phyloP scores from a whole-genome alignment of 192 early-diverging fungal species.

The Podila clonocystis region DNA sequence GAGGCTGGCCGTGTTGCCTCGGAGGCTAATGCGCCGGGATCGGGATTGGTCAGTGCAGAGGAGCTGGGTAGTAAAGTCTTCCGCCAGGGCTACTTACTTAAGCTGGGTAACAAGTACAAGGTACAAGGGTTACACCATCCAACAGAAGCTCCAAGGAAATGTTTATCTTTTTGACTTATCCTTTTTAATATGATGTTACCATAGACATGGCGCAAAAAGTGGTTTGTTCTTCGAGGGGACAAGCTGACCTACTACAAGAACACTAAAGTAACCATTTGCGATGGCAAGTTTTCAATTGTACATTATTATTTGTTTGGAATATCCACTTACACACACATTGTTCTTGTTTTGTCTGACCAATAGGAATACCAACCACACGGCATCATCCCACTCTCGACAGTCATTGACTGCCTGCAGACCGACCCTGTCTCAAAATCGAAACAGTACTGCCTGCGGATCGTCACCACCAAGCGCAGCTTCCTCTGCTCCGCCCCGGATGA shows the following conservation, averaged over 20 bases:
- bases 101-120: constrained; percentile 63
- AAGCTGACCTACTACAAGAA: constrained; percentile 70
- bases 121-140: constrained; percentile 7
- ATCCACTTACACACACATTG: background rate
- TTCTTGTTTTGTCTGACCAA: background rate
- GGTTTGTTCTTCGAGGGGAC: constrained; percentile 69
- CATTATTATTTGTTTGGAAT: too few relatives aligned
- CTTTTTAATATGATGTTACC: too few relatives aligned
- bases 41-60: constrained; percentile 50
- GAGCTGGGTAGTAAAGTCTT: constrained; percentile 57
- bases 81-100: constrained; percentile 62
- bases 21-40: constrained; percentile 44
- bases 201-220: constrained; percentile 71
- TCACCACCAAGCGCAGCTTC: constrained; percentile 63
- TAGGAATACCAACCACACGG: constrained; percentile 63
- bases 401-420: constrained; percentile 64
- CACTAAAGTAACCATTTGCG: constrained; percentile 56
- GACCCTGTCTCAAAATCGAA: constrained; percentile 63
- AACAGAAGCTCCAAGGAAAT: background rate
- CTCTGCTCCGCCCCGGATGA: constrained; percentile 59
- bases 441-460: constrained; percentile 62
- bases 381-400: constrained; percentile 57
- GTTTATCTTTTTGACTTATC: background rate
- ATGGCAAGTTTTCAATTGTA: too few relatives aligned
- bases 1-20: constrained; percentile 41